Evolutionary conservation across 2,329 filamentous ascomycete genomes (phyloP), one percentile per base, ranked within the genome.

Genomic region (Hymenoscyphus albidus): DNA sequence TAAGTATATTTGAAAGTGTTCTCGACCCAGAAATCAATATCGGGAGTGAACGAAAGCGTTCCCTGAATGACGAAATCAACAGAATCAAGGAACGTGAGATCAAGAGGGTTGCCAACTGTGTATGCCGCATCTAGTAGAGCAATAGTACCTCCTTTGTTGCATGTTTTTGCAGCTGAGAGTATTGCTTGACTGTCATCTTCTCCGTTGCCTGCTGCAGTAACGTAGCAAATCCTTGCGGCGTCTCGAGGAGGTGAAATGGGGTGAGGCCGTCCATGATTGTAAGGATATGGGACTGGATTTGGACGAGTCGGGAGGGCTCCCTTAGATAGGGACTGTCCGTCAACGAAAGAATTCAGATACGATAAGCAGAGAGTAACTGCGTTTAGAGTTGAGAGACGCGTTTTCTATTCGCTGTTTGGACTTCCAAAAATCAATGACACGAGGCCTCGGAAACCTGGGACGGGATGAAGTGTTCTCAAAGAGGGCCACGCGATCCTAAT

Each of bases 141-240:
- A 5, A 87, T 82, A 58, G 80, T 81, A 2, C 85, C 85, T 13
- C 85, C 85, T 64, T 83, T 77, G 70, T 87, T 87, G 74, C 85
- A 87, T 44, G 77, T 70, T 40, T 76, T 71, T 72, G 83, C 82
- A 0, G 82, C 55, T 9, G 31, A 35, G 14, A 58, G 55, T 9
- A 58, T 58, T n/a, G 31, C 6, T 35, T 35, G 31, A 16, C 55
- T 58, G 31, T 58, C 55, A 39, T 58, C 55, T 58, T 38, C 9
- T 38, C 59, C 58, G 31, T 59, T 59, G 2, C 63, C 59, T 6
- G n/a, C 14, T 6, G 63, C 63, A 9, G 22, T 59, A 7, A 64
- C 63, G 42, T 54, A 58, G 42, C 63, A 64, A 14, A 42, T 54
- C 31, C 58, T 61, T 5, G 44, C 57, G 18, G 48, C n/a, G 10